These are phyloP conservation scores for Podospora australis DNA, from an alignment of 495 filamentous ascomycete genomes.

Conservation along the genomic window DNA sequence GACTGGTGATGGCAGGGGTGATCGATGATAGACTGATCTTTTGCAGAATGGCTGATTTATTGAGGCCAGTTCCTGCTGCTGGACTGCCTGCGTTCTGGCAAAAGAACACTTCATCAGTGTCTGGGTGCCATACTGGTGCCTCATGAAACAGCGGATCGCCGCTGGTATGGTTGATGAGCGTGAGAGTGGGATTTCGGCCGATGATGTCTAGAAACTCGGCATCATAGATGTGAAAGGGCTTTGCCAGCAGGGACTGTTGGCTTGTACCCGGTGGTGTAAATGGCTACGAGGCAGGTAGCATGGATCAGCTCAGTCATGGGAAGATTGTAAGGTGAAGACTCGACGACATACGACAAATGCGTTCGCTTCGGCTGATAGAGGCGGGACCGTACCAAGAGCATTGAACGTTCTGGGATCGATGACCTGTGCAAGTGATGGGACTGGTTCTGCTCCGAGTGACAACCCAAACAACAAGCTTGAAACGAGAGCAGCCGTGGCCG, in stretches of 20 bases:
- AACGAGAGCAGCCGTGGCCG: too few relatives aligned
- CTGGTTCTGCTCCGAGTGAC: too few relatives aligned
- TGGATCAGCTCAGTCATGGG: neutral
- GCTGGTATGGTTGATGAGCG: constrained; percentile 33
- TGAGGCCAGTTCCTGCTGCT: constrained; percentile 41
- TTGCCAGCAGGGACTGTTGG: constrained; percentile 22
- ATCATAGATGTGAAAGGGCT: constrained; percentile 43
- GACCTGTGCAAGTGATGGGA: too few relatives aligned
- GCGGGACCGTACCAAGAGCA: constrained; percentile 25
- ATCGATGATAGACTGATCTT: constrained; percentile 43
- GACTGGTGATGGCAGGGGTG: constrained; percentile 28
- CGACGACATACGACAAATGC: constrained; percentile 16
- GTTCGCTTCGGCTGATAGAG: constrained; percentile 20
- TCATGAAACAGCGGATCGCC: constrained; percentile 46
- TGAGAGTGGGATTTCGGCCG: constrained; percentile 37
- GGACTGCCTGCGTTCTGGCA: constrained; percentile 44
- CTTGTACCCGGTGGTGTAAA: constrained; percentile 33
- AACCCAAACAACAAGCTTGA: too few relatives aligned
- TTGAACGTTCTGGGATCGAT: constrained; percentile 39
- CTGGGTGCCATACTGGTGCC: constrained; percentile 44
- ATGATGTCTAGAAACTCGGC: constrained; percentile 39
- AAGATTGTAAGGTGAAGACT: neutral
- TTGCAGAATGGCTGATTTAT: constrained; percentile 44
- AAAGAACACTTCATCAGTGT: constrained; percentile 48
- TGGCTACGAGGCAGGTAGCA: constrained; percentile 12